Evolutionary conservation across 441 rosid species (phyloP).

Genomic region (Croton laevigatus): DNA sequence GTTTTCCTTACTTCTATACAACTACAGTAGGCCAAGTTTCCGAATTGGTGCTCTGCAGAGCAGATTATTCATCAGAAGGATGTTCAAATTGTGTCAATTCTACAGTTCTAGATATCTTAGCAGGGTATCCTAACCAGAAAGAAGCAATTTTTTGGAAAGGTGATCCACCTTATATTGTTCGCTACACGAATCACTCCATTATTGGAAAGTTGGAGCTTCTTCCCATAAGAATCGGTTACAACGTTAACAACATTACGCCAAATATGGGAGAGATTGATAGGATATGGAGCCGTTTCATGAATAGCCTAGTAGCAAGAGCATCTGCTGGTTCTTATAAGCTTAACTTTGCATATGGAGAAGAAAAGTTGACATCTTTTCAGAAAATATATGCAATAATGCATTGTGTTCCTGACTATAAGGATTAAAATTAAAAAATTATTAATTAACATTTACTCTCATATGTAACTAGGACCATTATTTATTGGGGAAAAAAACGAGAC

Average conservation of each 20-base stretch:
- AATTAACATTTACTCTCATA: no score
- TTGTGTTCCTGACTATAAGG: neutral
- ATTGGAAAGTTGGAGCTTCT: slow-evolving; percentile 16
- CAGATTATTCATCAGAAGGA: slow-evolving; percentile 33
- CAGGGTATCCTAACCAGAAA: slow-evolving; percentile 30
- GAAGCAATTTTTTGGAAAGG: slow-evolving; percentile 39
- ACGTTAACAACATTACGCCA: neutral
- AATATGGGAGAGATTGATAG: neutral
- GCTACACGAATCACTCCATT: slow-evolving; percentile 37
- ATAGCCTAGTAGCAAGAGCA: slow-evolving; percentile 7
- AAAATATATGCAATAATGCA: neutral
- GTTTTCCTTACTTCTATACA: slow-evolving; percentile 33
- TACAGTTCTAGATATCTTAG: slow-evolving; percentile 24
- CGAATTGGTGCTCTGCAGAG: slow-evolving; percentile 34
- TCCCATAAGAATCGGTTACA: neutral
- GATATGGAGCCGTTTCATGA: slow-evolving; percentile 17
- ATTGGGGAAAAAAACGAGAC: no score
- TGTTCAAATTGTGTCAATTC: slow-evolving; percentile 37
- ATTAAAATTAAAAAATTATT: no score
- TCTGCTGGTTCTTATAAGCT: neutral
- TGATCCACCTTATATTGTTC: slow-evolving; percentile 32
- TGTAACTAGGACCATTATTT: no score
- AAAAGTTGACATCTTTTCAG: no score
- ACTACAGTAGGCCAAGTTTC: slow-evolving; percentile 26
- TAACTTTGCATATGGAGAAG: neutral